A percentile compares a stretch with the other conserved stretches of the same genome.
Conservation (phyloP, 31 red algal genomes). For the Bonnemaisonia californica region DNA sequence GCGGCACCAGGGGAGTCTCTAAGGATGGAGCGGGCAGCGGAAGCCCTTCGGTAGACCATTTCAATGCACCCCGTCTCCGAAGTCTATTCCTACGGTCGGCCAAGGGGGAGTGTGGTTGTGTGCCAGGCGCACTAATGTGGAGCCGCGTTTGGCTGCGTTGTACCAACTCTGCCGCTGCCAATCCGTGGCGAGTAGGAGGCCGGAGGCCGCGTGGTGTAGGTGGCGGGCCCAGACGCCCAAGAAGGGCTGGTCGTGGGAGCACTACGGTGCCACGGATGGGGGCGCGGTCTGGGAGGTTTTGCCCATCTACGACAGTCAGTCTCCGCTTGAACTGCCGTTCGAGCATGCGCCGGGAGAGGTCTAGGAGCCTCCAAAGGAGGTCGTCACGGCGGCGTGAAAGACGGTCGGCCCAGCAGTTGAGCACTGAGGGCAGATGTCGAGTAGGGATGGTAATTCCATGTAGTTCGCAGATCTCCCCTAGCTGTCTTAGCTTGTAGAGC, state of each 20-base stretch:
- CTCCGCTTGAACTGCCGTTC: neutral
- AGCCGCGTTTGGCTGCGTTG: too few species aligned
- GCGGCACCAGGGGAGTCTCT: too few species aligned
- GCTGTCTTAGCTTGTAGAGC: neutral
- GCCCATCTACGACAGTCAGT: slow-evolving; percentile 4
- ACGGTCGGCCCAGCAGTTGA: slow-evolving; percentile 25
- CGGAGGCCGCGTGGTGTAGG: too few species aligned
- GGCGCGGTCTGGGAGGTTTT: slow-evolving; percentile 14
- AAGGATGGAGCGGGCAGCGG: too few species aligned
- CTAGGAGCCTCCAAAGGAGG: neutral
- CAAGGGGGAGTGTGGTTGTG: too few species aligned
- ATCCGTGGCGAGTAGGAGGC: too few species aligned
- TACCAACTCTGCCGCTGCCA: too few species aligned
- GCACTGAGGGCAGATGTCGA: slow-evolving; percentile 8
- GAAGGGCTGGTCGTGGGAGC: slow-evolving; percentile 26
- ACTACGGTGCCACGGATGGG: neutral
- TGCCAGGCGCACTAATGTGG: too few species aligned
- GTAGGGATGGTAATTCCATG: neutral
- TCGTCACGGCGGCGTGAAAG: slow-evolving; percentile 26
- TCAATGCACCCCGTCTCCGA: too few species aligned
- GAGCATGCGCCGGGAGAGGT: too few species aligned
- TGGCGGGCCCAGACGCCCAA: slow-evolving; percentile 19
- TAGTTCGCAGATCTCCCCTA: neutral
- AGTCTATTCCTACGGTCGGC: too few species aligned
- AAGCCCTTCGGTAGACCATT: too few species aligned